Evolutionary conservation across 345 rosid genomes (phyloP).

Genomic region (Eucalyptus viminalis): DNA sequence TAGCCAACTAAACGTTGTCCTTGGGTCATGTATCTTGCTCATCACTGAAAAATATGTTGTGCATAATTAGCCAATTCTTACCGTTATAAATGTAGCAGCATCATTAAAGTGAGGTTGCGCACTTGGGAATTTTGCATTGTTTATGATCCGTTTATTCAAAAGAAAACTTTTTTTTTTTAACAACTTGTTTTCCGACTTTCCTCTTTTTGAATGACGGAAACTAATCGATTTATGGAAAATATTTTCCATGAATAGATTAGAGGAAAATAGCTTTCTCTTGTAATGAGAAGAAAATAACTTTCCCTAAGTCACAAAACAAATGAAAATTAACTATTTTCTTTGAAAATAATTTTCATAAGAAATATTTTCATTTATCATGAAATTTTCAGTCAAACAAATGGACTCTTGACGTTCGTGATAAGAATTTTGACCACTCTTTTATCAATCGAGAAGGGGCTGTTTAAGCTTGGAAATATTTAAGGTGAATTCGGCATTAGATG

Average conservation of each 20-base stretch:
- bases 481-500: background rate
- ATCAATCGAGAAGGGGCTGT: background rate
- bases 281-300: background rate
- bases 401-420: too few species aligned
- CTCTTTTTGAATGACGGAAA: background rate
- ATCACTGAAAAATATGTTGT: background rate
- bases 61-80: background rate
- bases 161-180: too few species aligned
- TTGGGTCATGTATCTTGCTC: background rate
- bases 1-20: background rate
- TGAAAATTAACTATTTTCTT: background rate
- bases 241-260: fast-evolving
- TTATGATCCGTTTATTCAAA: background rate
- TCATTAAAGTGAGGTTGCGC: background rate
- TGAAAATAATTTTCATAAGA: background rate
- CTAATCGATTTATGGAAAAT: too few species aligned
- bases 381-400: background rate
- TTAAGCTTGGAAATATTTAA: background rate
- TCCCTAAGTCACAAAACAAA: fast-evolving
- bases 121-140: background rate
- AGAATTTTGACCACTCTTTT: background rate
- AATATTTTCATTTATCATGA: background rate
- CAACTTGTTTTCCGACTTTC: background rate
- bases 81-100: background rate
- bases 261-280: background rate